These are phyloP conservation scores for Exophiala spinifera DNA, from an alignment of 2,329 filamentous ascomycete species.

Conservation along the genomic window DNA sequence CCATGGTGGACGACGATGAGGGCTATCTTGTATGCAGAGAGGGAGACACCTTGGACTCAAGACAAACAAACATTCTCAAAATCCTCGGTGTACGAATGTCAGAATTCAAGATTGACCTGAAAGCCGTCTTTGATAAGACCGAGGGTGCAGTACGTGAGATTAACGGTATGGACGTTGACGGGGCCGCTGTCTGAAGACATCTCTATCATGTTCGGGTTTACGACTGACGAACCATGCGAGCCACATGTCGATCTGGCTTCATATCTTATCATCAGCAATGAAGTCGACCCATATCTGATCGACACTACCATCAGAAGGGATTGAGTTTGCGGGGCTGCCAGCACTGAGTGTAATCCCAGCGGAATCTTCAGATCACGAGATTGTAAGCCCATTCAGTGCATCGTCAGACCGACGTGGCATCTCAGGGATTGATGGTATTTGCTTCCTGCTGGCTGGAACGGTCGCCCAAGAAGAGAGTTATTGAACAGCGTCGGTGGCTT, in stretches of 20 bases:
- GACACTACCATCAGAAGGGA: no score
- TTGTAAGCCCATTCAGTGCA: no score
- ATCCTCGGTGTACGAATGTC: conserved; percentile 86
- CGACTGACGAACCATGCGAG: background rate
- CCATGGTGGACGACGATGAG: conserved; percentile 37
- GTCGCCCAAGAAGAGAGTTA: no score
- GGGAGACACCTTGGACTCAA: conserved; percentile 79
- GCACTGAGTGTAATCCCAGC: no score
- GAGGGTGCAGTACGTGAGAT: conserved; percentile 41
- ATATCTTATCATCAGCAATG: background rate
- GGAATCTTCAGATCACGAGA: no score
- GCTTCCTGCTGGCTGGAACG: no score
- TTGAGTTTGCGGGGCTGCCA: no score
- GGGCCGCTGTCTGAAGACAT: background rate
- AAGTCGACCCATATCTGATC: no score
- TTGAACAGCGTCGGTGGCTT: no score
- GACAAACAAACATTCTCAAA: conserved; percentile 91
- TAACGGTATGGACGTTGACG: conserved; percentile 43
- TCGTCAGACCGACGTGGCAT: no score
- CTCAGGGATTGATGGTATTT: no score
- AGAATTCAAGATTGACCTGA: conserved; percentile 79
- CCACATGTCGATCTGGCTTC: background rate
- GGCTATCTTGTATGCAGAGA: conserved; percentile 77
- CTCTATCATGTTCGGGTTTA: background rate
- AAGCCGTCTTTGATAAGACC: conserved; percentile 58